Evolutionary conservation across 225 moss, liverwort and hornwort species (phyloP).

Genomic region (Pleurozium schreberi): DNA sequence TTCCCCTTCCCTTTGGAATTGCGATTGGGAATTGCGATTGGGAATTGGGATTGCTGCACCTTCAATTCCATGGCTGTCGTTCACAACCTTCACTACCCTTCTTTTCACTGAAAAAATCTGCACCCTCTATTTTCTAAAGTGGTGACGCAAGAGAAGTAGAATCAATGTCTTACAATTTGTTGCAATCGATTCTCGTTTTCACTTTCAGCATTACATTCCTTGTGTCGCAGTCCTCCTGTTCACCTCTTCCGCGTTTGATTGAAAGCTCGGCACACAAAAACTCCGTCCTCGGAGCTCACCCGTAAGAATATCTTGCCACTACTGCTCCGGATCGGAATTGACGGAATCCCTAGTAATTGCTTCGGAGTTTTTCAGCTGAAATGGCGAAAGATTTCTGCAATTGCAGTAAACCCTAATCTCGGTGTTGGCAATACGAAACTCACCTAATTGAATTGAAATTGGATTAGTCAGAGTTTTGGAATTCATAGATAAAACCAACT

Average conservation of each 20-base stretch:
- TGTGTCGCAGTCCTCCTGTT: background rate
- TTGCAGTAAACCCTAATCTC: background rate
- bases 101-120: background rate
- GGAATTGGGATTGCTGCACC: background rate
- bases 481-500: background rate
- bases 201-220: background rate
- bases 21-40: background rate
- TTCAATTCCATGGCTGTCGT: background rate
- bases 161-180: background rate
- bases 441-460: background rate
- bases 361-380: background rate
- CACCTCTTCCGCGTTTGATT: background rate
- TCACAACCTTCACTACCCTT: background rate
- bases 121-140: background rate
- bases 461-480: background rate
- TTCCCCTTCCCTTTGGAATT: no score
- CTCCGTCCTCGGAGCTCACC: background rate
- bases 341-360: no score
- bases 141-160: background rate
- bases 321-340: background rate
- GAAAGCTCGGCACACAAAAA: background rate
- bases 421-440: background rate
- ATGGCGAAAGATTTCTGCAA: background rate
- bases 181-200: background rate
- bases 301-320: background rate